Conservation (phyloP, 1,284 basidiomycete genomes). For the Apiotrichum veenhuisii region DNA sequence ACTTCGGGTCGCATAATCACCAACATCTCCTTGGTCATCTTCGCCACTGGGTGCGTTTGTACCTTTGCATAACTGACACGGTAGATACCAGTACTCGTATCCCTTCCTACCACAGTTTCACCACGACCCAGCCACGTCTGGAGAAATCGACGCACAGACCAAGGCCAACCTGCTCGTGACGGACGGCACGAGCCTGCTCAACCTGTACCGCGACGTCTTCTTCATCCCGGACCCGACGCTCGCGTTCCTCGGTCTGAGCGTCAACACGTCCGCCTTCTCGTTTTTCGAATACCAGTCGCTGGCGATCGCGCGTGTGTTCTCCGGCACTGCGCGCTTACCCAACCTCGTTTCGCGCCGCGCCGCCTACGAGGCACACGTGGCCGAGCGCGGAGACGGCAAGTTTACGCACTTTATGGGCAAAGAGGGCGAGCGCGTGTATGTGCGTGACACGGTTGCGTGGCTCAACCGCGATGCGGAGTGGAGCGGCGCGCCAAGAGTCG, state of each 20-base stretch:
- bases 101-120: conserved; percentile 55
- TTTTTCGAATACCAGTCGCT: conserved; percentile 40
- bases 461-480: conserved; percentile 28
- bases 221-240: conserved; percentile 57
- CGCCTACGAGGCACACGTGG: conserved; percentile 17
- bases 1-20: conserved; percentile 50
- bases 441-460: conserved; percentile 34
- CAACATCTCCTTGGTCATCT: conserved; percentile 51
- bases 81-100: conserved; percentile 51
- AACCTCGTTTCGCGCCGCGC: conserved; percentile 6
- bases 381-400: conserved; percentile 25
- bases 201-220: conserved; percentile 53
- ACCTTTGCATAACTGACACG: background rate
- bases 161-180: conserved; percentile 47
- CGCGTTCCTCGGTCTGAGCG: conserved; percentile 43
- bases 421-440: conserved; percentile 30
- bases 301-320: conserved; percentile 28
- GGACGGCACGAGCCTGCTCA: conserved; percentile 53
- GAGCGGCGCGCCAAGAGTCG: conserved; percentile 21
- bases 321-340: conserved; percentile 30
- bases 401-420: conserved; percentile 31
- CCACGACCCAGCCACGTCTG: conserved; percentile 32
- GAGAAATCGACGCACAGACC: background rate
- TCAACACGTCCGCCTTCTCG: conserved; percentile 35
- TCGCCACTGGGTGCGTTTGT: conserved; percentile 51